phyloP scores from a whole-genome alignment of 1,139 yeast species.

The Saccharomyces hybrid region DNA sequence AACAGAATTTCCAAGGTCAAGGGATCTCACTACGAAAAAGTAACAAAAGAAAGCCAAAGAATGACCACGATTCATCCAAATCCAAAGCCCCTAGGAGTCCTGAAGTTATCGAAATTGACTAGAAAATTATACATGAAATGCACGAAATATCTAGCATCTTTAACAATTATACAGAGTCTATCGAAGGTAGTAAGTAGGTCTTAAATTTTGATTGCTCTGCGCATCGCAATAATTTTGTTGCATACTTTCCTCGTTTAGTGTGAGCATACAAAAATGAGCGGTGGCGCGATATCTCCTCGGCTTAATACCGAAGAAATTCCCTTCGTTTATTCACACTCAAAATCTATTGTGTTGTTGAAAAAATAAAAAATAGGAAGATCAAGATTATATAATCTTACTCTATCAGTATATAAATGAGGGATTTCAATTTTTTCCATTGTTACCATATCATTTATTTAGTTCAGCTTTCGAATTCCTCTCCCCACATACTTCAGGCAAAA shows the following conservation, averaged over 20 bases:
- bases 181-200: background rate
- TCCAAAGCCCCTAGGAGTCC: conserved; percentile 53
- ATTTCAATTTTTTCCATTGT: background rate
- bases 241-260: background rate
- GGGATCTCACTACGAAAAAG: conserved; percentile 71
- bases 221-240: background rate
- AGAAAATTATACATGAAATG: conserved; percentile 7
- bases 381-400: background rate
- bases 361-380: background rate
- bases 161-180: background rate
- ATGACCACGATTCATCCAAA: conserved; percentile 36
- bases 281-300: background rate
- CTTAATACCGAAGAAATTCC: background rate
- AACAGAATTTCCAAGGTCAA: conserved; percentile 44
- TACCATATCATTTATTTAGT: background rate
- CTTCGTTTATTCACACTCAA: background rate
- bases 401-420: background rate
- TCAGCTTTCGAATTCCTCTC: background rate
- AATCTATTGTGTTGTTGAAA: background rate
- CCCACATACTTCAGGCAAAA: no score
- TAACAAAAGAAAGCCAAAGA: conserved; percentile 61
- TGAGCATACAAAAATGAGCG: background rate
- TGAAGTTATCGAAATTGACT: conserved; percentile 74
- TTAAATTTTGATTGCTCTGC: background rate
- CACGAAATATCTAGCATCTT: background rate